A percentile compares a stretch with the other conserved stretches of the same genome.
Conservation (phyloP, 768 basidiomycete genomes). For the Terana coerulea region DNA sequence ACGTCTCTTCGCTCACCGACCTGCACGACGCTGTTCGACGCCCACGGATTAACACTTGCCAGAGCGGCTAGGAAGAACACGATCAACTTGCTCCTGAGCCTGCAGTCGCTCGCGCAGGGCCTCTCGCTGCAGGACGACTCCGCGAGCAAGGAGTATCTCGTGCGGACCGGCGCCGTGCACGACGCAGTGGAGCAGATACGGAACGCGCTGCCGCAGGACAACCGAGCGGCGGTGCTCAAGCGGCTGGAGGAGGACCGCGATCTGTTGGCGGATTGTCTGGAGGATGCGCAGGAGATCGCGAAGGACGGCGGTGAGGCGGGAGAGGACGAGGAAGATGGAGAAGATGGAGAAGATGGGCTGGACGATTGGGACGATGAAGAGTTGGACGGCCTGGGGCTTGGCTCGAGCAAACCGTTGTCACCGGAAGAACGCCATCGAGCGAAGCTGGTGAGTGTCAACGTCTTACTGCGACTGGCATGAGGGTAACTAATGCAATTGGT, state of each 20-base stretch:
- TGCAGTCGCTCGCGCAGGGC: conserved; percentile 11
- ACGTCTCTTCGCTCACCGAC: conserved; percentile 24
- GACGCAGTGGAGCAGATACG: conserved; percentile 23
- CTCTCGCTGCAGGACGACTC: conserved; percentile 13
- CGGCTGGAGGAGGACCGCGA: conserved; percentile 48
- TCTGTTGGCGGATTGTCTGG: conserved; percentile 56
- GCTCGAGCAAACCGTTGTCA: conserved; percentile 42
- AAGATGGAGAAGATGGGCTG: conserved; percentile 26
- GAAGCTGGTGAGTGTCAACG: conserved; percentile 43
- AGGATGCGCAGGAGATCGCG: conserved; percentile 56
- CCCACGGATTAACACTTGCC: conserved; percentile 23
- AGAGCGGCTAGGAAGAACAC: conserved; percentile 12
- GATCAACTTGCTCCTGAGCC: conserved; percentile 17
- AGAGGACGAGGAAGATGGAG: conserved; percentile 21
- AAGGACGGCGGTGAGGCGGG: conserved; percentile 30
- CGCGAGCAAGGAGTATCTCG: conserved; percentile 22
- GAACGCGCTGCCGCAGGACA: conserved; percentile 51
- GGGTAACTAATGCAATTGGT: background rate
- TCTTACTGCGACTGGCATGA: background rate
- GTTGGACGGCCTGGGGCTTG: conserved; percentile 51
- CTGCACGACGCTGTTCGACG: conserved; percentile 25
- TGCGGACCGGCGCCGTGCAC: conserved; percentile 26
- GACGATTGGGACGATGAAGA: conserved; percentile 29
- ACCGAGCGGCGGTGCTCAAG: conserved; percentile 53
- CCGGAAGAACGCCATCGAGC: conserved; percentile 50